Conservation (phyloP, 2,329 filamentous ascomycete genomes). For the Lecanosticta acicola region DNA sequence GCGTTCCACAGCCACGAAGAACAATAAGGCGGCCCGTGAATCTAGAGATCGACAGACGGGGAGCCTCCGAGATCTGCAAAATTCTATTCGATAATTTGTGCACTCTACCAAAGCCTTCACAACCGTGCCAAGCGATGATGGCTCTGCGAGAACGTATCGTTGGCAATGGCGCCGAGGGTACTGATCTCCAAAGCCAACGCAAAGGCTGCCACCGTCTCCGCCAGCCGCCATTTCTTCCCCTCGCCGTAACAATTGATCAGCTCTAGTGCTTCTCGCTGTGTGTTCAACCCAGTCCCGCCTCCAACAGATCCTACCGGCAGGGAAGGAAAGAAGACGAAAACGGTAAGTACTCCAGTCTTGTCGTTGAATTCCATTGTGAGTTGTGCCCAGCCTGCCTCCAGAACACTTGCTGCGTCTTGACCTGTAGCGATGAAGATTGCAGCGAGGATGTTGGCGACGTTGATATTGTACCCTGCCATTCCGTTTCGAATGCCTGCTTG, state of each 20-base stretch:
- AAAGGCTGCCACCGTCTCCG: background rate
- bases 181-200: background rate
- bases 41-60: no score
- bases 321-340: background rate
- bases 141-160: background rate
- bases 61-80: no score
- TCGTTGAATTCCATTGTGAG: background rate
- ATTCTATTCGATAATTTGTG: no score
- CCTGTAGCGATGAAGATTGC: background rate
- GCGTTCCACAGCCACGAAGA: no score
- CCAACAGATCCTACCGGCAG: background rate
- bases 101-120: no score
- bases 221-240: background rate
- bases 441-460: background rate
- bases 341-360: background rate
- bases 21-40: no score
- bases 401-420: background rate
- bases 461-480: background rate
- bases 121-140: background rate
- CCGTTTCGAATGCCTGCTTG: background rate
- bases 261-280: background rate
- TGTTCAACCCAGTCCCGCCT: background rate
- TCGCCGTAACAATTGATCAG: background rate
- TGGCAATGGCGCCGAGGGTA: background rate
- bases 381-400: background rate